Base-by-base conservation (phyloP, 2,329 filamentous ascomycete species). In the Neopestalotiopsis sp. region DNA sequence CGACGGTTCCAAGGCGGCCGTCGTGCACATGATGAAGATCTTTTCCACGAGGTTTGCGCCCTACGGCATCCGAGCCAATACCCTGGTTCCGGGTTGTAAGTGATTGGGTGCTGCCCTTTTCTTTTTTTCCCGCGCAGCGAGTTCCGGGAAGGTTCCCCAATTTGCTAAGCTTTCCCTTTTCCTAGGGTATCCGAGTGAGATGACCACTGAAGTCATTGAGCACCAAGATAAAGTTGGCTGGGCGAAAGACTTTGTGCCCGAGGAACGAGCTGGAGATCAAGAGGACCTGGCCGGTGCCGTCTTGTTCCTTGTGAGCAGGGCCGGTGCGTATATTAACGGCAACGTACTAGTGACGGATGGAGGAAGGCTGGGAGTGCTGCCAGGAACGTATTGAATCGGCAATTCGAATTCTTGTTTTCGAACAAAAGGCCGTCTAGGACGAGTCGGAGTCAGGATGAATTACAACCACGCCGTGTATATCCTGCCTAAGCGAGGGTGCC, bases 1-100 rank as follows among this genome's bases (percentile, higher is more conserved):
- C 79, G 92, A 92, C 73, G 86, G 90, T 0, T 87, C 88, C 67
- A 93, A 93, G 79, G 90, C 87, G 1, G 90, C 88, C 0, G 89
- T 89, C 0, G 87, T 91, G 2, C 90, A 92, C 70, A 77, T 92
- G 66, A 89, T 88, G 1, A 91, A 90, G 78, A 85, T 92, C 75
- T 88, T 93, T 83, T 88, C 87, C 28, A 86, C 88, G 20, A 90
- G 92, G 78, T 87, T 92, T 71, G 83, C 87, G 71, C 87, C 88
- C 74, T 82, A 87, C 4, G 81, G 83, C 1, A 81, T 92, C 20
- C 79, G 91, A 1, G 87, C 92, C 67, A 92, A 92, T 77, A 86
- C 84, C 30, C 91, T 92, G 71, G 90, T 90, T 1, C 90, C 90
- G 0, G 90, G 90, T 0, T 91, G 91, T 74, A 69, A 74, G 76